Evolutionary conservation across 495 filamentous ascomycete species (phyloP).

Genomic region (Xylaria cubensis): DNA sequence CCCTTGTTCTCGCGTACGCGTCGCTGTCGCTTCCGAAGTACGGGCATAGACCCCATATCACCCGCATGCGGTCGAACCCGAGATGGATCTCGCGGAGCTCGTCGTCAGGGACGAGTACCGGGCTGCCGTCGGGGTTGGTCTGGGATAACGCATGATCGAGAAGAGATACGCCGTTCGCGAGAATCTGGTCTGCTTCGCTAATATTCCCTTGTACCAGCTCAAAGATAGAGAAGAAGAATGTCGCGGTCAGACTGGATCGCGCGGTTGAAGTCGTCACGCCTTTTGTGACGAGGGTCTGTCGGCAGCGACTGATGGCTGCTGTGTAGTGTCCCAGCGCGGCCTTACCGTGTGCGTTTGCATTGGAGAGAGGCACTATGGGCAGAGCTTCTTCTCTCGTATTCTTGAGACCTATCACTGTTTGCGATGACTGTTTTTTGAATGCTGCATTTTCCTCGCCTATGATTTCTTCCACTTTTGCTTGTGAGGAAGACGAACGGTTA

Average conservation of each 20-base stretch:
- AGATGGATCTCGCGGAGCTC: constrained; percentile 25
- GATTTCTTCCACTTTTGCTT: not conserved
- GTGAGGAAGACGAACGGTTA: not conserved
- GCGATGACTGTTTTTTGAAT: not conserved
- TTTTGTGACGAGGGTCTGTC: constrained; percentile 24
- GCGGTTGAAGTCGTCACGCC: constrained; percentile 25
- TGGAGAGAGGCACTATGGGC: constrained; percentile 22
- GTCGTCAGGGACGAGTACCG: constrained; percentile 20
- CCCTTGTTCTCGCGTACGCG: not conserved
- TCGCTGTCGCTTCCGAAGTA: constrained; percentile 26
- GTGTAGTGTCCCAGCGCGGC: constrained; percentile 39
- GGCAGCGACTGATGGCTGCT: constrained; percentile 37
- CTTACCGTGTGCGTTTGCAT: constrained; percentile 16
- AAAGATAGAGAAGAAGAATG: constrained; percentile 37
- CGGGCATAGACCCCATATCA: constrained; percentile 34
- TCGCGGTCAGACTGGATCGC: constrained; percentile 26
- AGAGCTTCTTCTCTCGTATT: not conserved
- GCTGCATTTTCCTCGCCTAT: not conserved
- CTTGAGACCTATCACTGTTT: not conserved
- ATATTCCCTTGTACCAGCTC: constrained; percentile 44
- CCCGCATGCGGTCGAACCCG: constrained; percentile 32
- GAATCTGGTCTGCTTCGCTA: constrained; percentile 32
- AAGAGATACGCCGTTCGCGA: constrained; percentile 29
- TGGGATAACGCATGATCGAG: constrained; percentile 28
- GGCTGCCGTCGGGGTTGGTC: constrained; percentile 4